Evolutionary conservation across 2,329 filamentous ascomycete species (phyloP).

Genomic region (Monilinia fructicola): DNA sequence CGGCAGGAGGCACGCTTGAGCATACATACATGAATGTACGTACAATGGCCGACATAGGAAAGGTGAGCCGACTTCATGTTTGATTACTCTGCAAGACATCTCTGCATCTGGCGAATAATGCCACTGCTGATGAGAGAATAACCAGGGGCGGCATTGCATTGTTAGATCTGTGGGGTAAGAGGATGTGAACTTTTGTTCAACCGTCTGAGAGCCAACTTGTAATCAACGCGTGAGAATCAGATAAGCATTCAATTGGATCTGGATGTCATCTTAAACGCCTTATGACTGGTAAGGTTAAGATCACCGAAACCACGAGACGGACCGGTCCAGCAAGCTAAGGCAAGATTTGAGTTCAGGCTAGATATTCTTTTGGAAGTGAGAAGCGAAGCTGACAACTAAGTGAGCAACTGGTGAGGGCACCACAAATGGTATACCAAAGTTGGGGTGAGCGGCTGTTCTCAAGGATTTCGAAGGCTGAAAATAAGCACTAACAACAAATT

Average conservation of each 20-base stretch:
- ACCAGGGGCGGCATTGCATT: not conserved
- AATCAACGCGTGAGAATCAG: conserved; percentile 1
- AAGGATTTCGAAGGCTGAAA: conserved; percentile 33
- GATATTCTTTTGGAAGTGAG: conserved; percentile 21
- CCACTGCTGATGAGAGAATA: not conserved
- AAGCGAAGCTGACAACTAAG: conserved; percentile 33
- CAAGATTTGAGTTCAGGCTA: not conserved
- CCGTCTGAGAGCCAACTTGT: conserved; percentile 5
- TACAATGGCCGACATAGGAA: conserved; percentile 4
- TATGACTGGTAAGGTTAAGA: conserved; percentile 5
- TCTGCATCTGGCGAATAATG: conserved; percentile 15
- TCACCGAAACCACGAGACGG: not conserved
- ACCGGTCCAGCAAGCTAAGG: not conserved
- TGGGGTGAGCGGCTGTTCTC: conserved; percentile 28
- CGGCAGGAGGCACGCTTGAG: not conserved
- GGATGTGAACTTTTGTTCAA: not conserved
- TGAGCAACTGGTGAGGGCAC: conserved; percentile 22
- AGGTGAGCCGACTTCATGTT: not conserved
- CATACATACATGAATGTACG: not conserved
- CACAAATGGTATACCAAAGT: conserved; percentile 24
- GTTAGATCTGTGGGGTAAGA: conserved; percentile 20
- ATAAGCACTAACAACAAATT: conserved; percentile 37
- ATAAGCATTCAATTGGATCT: not conserved
- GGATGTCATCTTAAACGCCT: conserved; percentile 2
- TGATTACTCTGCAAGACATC: conserved; percentile 22